These are phyloP conservation scores for Pestalotiopsis sp. DNA, from an alignment of 2,329 filamentous ascomycete species.

Conservation along the genomic window DNA sequence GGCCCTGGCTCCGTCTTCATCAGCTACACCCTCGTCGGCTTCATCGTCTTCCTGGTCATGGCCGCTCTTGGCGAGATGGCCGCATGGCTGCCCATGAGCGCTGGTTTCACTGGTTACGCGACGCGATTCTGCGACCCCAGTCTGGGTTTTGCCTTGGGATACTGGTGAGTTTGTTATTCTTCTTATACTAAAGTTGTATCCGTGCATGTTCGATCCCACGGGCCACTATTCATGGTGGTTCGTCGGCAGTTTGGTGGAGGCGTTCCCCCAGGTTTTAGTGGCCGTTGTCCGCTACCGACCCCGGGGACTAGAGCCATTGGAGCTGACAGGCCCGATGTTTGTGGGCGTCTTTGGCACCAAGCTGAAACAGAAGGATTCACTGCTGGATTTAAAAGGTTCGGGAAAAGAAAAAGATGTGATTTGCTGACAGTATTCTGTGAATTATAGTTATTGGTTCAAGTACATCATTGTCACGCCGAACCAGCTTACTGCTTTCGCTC, in stretches of 20 bases:
- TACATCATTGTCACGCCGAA: slow-evolving; percentile 88
- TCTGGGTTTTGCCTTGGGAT: slow-evolving; percentile 78
- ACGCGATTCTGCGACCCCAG: slow-evolving; percentile 79
- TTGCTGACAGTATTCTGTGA: background rate
- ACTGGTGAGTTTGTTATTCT: slow-evolving; percentile 52
- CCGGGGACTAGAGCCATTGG: background rate
- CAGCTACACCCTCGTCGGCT: slow-evolving; percentile 69
- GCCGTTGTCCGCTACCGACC: background rate
- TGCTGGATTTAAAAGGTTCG: background rate
- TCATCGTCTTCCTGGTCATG: slow-evolving; percentile 82
- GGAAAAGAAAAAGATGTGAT: background rate
- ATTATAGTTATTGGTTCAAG: slow-evolving; percentile 65
- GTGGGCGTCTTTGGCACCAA: background rate
- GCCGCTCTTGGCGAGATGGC: slow-evolving; percentile 83
- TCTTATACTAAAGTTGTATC: background rate
- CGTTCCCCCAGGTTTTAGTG: background rate
- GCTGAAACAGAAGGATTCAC: background rate
- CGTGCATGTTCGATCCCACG: background rate
- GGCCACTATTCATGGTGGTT: background rate
- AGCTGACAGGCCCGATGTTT: background rate
- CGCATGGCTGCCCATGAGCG: slow-evolving; percentile 75
- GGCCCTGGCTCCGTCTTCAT: slow-evolving; percentile 71
- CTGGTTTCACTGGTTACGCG: slow-evolving; percentile 82
- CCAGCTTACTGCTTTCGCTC: slow-evolving; percentile 77
- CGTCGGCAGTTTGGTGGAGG: background rate